Evolutionary conservation across 768 basidiomycete species (phyloP).

Genomic region (Megacollybia marginata): DNA sequence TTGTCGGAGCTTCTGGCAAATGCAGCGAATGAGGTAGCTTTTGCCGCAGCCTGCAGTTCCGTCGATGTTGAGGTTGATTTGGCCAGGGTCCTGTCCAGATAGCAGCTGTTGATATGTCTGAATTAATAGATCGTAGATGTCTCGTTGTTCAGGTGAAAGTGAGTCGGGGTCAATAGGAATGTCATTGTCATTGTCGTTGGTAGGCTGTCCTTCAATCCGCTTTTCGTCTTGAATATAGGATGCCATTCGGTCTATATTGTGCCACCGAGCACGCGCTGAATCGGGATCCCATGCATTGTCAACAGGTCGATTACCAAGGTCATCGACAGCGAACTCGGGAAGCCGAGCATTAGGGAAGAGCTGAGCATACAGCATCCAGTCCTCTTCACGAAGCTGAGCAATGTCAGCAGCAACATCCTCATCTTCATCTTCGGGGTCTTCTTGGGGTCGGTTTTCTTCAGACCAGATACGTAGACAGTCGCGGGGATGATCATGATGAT

Average conservation of each 20-base stretch:
- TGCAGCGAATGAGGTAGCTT: slow-evolving; percentile 4
- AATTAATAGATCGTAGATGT: neutral
- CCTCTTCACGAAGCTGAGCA: neutral
- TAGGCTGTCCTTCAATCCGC: neutral
- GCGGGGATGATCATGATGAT: neutral
- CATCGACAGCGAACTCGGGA: neutral
- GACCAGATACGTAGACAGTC: neutral
- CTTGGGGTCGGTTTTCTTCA: neutral
- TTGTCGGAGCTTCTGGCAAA: slow-evolving; percentile 2
- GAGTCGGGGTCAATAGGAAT: neutral
- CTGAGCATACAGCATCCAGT: neutral
- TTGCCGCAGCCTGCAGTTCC: slow-evolving; percentile 7
- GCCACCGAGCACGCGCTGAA: neutral
- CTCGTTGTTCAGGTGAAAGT: neutral
- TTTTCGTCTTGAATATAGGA: neutral
- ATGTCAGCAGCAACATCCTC: neutral
- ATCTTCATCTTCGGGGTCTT: neutral
- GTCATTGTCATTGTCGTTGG: neutral
- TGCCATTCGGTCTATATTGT: slow-evolving; percentile 1
- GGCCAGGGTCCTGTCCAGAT: neutral
- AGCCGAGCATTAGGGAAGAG: neutral
- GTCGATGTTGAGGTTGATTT: slow-evolving; percentile 3
- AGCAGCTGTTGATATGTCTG: neutral
- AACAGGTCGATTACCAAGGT: slow-evolving; percentile 5
- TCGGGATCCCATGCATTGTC: slow-evolving; percentile 2